phyloP scores from a whole-genome alignment of 768 basidiomycete species.

The Suillus brevipes region DNA sequence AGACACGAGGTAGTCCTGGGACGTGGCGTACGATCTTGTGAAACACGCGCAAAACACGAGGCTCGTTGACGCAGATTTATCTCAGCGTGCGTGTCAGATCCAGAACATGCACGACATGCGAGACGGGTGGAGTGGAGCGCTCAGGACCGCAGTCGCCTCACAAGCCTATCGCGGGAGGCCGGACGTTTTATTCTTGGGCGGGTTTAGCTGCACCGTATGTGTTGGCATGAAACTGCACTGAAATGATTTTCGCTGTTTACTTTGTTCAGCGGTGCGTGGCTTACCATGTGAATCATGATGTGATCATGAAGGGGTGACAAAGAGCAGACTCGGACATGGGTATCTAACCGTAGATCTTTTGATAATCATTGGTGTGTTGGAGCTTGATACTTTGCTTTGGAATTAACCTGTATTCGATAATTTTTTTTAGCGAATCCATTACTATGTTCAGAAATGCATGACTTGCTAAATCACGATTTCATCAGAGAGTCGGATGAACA shows the following conservation, averaged over 20 bases:
- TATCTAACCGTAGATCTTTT: not conserved
- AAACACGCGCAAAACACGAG: slow-evolving; percentile 3
- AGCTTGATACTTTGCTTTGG: not conserved
- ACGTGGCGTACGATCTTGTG: not conserved
- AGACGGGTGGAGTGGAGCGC: not conserved
- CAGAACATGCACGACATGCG: not conserved
- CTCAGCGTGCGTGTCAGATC: not conserved
- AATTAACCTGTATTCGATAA: not conserved
- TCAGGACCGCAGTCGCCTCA: not conserved
- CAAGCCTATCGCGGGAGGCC: not conserved
- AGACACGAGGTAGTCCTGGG: slow-evolving; percentile 4
- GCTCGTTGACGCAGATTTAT: not conserved
- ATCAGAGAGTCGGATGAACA: not conserved
- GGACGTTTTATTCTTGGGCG: not conserved
- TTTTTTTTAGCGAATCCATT: not conserved
- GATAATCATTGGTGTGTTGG: not conserved
- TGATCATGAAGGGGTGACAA: not conserved
- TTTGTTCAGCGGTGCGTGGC: not conserved
- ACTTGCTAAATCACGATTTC: not conserved
- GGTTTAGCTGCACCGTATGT: not conserved
- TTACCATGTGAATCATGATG: not conserved
- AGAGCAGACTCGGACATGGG: not conserved
- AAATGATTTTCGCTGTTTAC: not conserved
- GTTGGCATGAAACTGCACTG: no score
- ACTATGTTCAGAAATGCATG: not conserved